Conservation (phyloP, 2,329 filamentous ascomycete species). For the Claviceps citrina region DNA sequence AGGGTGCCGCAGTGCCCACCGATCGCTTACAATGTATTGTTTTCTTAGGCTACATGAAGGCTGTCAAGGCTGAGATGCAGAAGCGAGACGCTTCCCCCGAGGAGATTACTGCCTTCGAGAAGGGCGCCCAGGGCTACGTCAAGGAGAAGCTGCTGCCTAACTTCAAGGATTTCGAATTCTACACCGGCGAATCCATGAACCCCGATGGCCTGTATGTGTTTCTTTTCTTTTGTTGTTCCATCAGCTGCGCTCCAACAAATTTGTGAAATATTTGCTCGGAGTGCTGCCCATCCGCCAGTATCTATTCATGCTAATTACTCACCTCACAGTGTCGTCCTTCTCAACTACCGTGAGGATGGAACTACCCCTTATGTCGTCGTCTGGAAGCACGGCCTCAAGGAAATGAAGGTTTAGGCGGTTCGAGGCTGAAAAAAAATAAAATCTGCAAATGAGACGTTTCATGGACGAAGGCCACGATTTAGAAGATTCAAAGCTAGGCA, state of each 20-base stretch:
- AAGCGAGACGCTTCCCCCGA: conserved; percentile 46
- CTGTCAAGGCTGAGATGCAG: conserved; percentile 56
- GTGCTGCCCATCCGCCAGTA: too few species aligned
- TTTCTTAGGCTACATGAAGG: conserved; percentile 74
- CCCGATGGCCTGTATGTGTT: conserved; percentile 74
- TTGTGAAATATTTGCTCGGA: too few species aligned
- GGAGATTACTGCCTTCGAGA: conserved; percentile 65
- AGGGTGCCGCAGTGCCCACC: neutral
- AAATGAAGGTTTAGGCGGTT: conserved; percentile 69
- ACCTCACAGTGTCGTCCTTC: conserved; percentile 56
- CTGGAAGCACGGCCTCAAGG: conserved; percentile 88
- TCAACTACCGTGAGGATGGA: conserved; percentile 97
- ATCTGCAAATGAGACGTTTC: conserved; percentile 2
- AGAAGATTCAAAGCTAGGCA: conserved; percentile 3
- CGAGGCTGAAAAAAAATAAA: neutral
- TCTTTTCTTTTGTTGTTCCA: too few species aligned
- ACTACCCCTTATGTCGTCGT: conserved; percentile 74
- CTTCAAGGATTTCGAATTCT: conserved; percentile 96
- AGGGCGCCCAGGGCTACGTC: conserved; percentile 54
- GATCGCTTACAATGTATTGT: neutral
- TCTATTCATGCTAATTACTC: neutral
- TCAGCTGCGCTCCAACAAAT: neutral
- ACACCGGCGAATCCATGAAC: conserved; percentile 83
- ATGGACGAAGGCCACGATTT: conserved; percentile 6
- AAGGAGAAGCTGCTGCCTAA: conserved; percentile 69